A percentile compares a stretch with the other conserved stretches of the same genome.
Evolutionary conservation across 169 alveolate species (phyloP).

Genomic region (Cryptosporidium felis): DNA sequence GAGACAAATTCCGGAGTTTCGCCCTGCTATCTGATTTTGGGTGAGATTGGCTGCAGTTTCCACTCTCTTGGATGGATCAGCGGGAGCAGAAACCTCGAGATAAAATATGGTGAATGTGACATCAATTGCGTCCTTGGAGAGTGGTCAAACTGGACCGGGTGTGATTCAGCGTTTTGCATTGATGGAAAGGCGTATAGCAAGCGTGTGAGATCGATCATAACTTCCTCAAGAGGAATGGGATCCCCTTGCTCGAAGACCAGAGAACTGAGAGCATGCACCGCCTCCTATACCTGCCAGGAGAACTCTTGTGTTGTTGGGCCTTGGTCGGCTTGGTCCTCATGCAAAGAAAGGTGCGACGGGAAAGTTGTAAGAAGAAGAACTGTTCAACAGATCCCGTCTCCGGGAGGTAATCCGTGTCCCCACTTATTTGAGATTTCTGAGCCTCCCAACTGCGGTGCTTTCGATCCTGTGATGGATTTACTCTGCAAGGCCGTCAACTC

Average conservation of each 20-base stretch:
- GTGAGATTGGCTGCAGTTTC: conserved; percentile 64
- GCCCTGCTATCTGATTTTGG: conserved; percentile 41
- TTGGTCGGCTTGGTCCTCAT: conserved; percentile 28
- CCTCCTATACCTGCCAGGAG: not conserved
- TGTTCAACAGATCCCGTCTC: conserved; percentile 29
- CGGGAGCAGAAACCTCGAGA: not conserved
- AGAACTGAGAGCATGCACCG: conserved; percentile 1
- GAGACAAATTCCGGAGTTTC: conserved; percentile 28
- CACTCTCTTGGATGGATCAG: conserved; percentile 63
- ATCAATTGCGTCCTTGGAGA: conserved; percentile 53
- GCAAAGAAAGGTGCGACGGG: not conserved
- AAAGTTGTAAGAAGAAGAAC: conserved; percentile 26
- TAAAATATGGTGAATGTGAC: conserved; percentile 54
- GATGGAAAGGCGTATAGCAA: conserved; percentile 58
- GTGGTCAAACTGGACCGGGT: conserved; percentile 63
- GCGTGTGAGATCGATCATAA: conserved; percentile 4
- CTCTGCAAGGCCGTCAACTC: not conserved
- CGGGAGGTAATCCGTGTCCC: conserved; percentile 55
- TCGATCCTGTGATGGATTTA: no score
- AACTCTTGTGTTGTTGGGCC: conserved; percentile 44
- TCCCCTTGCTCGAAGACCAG: conserved; percentile 18
- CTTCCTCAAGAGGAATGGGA: conserved; percentile 42
- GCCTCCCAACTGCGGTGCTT: not conserved
- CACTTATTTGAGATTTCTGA: not conserved
- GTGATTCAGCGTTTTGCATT: conserved; percentile 36